Conservation (phyloP, 1,284 basidiomycete species). For the Austroboletus niveus region DNA sequence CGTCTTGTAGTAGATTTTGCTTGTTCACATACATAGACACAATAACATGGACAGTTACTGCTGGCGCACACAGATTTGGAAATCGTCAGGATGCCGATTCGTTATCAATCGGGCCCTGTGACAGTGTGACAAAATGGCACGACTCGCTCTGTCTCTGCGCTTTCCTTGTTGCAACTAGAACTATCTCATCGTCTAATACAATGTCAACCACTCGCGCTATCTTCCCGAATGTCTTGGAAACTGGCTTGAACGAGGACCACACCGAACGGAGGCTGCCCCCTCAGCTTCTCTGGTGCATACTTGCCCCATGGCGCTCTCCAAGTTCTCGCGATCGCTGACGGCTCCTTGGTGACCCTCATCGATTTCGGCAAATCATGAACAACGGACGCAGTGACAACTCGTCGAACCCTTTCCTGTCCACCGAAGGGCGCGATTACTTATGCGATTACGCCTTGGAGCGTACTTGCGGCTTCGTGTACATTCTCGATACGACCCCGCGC, state of each 20-base stretch:
- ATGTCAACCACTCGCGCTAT: slow-evolving; percentile 19
- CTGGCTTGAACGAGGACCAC: slow-evolving; percentile 27
- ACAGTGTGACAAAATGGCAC: not conserved
- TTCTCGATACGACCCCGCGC: no score
- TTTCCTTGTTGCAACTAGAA: slow-evolving; percentile 1
- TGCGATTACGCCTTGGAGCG: no score
- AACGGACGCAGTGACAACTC: slow-evolving; percentile 31
- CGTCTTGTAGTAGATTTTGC: not conserved
- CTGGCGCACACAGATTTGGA: not conserved
- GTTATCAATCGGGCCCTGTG: not conserved
- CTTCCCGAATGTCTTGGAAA: slow-evolving; percentile 30
- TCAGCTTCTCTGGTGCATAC: slow-evolving; percentile 29
- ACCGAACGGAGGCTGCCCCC: slow-evolving; percentile 31
- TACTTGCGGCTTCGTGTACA: no score
- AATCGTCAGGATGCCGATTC: not conserved
- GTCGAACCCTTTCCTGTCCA: slow-evolving; percentile 10
- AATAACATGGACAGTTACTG: not conserved
- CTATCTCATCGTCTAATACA: not conserved
- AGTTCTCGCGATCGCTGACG: slow-evolving; percentile 30
- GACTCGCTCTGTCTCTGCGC: not conserved
- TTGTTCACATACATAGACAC: not conserved
- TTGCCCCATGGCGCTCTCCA: slow-evolving; percentile 17
- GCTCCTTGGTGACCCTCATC: slow-evolving; percentile 25
- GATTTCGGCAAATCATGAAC: slow-evolving; percentile 31
- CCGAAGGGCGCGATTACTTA: no score